Evolutionary conservation across 345 rosid species (phyloP).

Genomic region (Gynandropsis gynandra): DNA sequence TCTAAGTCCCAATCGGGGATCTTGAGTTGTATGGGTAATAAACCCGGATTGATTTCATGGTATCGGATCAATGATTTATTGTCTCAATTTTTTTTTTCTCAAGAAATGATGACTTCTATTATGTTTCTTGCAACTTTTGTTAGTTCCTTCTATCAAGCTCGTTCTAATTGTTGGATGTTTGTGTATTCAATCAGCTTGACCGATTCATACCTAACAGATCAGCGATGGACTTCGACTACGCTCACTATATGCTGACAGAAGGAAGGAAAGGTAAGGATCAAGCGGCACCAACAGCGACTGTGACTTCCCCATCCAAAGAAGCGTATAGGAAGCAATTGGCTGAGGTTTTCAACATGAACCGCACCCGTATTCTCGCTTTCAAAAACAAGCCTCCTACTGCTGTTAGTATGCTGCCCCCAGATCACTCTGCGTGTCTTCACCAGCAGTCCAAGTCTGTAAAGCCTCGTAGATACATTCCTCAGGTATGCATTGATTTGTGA

Average conservation of each 20-base stretch:
- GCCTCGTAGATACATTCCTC: slow-evolving; percentile 2
- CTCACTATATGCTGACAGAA: slow-evolving; percentile 41
- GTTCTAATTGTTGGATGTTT: too few relatives aligned
- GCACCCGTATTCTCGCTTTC: slow-evolving; percentile 50
- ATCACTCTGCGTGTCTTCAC: not conserved
- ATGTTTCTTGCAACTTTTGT: too few relatives aligned
- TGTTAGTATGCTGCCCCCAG: not conserved
- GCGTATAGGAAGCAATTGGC: slow-evolving; percentile 46
- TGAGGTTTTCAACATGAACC: slow-evolving; percentile 42
- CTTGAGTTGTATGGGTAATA: too few relatives aligned
- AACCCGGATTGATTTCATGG: too few relatives aligned
- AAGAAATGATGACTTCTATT: too few relatives aligned
- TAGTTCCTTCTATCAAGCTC: too few relatives aligned
- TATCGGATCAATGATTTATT: too few relatives aligned
- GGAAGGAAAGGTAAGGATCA: slow-evolving; percentile 38
- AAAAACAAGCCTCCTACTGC: slow-evolving; percentile 43
- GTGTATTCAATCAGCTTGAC: slow-evolving; percentile 31
- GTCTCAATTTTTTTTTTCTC: too few relatives aligned
- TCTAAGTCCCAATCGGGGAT: too few relatives aligned
- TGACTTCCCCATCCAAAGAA: slow-evolving; percentile 41
- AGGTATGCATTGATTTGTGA: not conserved
- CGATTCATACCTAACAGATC: slow-evolving; percentile 52
- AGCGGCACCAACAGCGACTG: not conserved
- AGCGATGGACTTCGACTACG: slow-evolving; percentile 49
- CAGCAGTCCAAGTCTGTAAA: not conserved